These are phyloP conservation scores for Jacaranda copaia DNA, from an alignment of 257 asterid species.

Conservation along the genomic window DNA sequence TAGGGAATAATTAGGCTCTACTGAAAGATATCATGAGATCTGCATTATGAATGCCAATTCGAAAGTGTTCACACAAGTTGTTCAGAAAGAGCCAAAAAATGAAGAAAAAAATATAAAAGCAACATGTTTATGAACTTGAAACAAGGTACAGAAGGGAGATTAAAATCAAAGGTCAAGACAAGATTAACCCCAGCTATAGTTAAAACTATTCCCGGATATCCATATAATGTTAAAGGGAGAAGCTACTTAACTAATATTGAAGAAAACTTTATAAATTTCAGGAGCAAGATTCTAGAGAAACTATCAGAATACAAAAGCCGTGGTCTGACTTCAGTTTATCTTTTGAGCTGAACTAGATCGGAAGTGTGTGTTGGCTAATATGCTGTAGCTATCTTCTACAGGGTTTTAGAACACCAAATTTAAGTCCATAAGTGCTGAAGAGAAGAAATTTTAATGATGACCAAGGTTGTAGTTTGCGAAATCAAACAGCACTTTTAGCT, in stretches of 20 bases:
- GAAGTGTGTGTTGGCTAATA: not conserved
- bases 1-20: no score
- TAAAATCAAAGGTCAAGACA: not conserved
- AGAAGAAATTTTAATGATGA: no score
- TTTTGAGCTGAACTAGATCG: not conserved
- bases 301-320: not conserved
- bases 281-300: not conserved
- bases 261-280: not conserved
- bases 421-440: no score
- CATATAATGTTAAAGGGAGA: not conserved
- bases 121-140: no score
- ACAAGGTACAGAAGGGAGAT: no score
- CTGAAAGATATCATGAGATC: no score
- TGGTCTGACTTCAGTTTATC: not conserved
- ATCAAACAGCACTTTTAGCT: conserved; percentile 7
- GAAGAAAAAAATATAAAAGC: not conserved
- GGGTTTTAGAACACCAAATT: not conserved
- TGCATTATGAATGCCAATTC: not conserved
- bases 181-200: not conserved
- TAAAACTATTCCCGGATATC: not conserved
- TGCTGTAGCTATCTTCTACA: not conserved
- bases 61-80: not conserved
- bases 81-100: not conserved
- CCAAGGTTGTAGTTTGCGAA: not conserved
- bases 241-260: not conserved